Evolutionary conservation across 179 eudicot species (phyloP).

Genomic region (Patellifolia procumbens): DNA sequence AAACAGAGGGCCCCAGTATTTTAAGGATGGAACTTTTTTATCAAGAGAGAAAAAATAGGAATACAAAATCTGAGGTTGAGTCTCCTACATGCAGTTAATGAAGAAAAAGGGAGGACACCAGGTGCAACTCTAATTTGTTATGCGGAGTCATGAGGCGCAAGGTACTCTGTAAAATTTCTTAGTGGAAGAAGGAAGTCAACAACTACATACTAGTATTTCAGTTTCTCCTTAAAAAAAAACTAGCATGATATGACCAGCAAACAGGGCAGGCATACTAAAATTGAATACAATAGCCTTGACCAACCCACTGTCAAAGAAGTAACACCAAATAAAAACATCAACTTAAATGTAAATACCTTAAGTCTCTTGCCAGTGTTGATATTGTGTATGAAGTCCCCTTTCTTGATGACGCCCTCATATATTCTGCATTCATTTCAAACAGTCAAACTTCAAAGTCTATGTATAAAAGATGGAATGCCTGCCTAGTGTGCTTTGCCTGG

Average conservation of each 20-base stretch:
- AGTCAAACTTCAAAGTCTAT: neutral
- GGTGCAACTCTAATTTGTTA: neutral
- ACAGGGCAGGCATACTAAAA: neutral
- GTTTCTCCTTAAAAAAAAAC: neutral
- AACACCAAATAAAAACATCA: slow-evolving; percentile 3
- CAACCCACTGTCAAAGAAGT: neutral
- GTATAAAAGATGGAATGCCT: neutral
- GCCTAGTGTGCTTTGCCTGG: neutral
- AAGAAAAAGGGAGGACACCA: neutral
- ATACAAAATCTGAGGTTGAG: neutral
- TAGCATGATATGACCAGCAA: neutral
- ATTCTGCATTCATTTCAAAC: slow-evolving; percentile 53
- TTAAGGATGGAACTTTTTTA: neutral
- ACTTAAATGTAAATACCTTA: slow-evolving; percentile 45
- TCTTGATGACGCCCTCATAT: slow-evolving; percentile 83
- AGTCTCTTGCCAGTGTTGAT: slow-evolving; percentile 89
- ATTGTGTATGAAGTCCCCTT: slow-evolving; percentile 90
- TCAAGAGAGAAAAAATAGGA: neutral
- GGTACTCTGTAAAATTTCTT: neutral
- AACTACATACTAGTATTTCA: neutral
- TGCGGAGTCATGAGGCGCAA: neutral
- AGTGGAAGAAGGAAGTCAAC: neutral
- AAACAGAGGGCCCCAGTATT: neutral
- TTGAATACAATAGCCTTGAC: neutral
- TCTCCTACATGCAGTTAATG: neutral